Percentiles rank a stretch among this genome's conserved stretches.
Evolutionary conservation across 805 yeast genomes (phyloP).

Genomic region (Yarrowia alimentaria): DNA sequence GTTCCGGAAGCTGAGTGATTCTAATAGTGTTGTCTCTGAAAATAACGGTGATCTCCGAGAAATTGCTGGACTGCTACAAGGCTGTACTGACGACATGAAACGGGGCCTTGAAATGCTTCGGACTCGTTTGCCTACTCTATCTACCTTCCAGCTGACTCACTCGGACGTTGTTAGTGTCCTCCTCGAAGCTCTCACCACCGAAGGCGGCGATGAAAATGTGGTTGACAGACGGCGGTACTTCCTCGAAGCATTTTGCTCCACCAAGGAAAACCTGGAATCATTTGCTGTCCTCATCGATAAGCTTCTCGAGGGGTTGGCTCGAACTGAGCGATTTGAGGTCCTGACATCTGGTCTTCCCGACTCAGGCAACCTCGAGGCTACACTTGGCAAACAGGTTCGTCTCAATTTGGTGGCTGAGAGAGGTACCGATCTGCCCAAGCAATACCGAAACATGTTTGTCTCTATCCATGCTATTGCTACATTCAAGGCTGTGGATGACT

Average conservation of each 20-base stretch:
- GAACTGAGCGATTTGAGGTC: conserved; percentile 72
- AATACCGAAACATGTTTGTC: conserved; percentile 35
- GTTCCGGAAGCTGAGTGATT: conserved; percentile 11
- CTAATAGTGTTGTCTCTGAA: background rate
- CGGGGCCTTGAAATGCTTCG: conserved; percentile 24
- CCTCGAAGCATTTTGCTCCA: conserved; percentile 42
- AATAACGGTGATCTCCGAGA: conserved; percentile 12
- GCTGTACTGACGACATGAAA: conserved; percentile 28
- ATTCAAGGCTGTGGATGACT: conserved; percentile 46
- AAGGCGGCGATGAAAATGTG: conserved; percentile 35
- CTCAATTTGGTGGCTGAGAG: conserved; percentile 49
- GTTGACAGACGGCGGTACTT: conserved; percentile 43
- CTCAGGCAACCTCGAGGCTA: conserved; percentile 31
- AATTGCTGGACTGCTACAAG: conserved; percentile 27
- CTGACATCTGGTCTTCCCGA: conserved; percentile 46
- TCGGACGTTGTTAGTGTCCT: conserved; percentile 60
- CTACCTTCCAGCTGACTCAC: conserved; percentile 72
- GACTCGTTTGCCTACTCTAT: conserved; percentile 40
- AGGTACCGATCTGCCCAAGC: conserved; percentile 18
- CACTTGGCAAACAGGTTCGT: conserved; percentile 68
- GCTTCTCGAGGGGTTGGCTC: conserved; percentile 68
- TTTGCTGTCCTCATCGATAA: conserved; percentile 46
- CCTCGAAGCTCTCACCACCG: conserved; percentile 35
- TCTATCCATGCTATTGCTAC: conserved; percentile 58
- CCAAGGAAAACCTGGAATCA: conserved; percentile 36